These are phyloP conservation scores for Lactifluus echinatus DNA, from an alignment of 768 basidiomycete genomes.

Conservation along the genomic window DNA sequence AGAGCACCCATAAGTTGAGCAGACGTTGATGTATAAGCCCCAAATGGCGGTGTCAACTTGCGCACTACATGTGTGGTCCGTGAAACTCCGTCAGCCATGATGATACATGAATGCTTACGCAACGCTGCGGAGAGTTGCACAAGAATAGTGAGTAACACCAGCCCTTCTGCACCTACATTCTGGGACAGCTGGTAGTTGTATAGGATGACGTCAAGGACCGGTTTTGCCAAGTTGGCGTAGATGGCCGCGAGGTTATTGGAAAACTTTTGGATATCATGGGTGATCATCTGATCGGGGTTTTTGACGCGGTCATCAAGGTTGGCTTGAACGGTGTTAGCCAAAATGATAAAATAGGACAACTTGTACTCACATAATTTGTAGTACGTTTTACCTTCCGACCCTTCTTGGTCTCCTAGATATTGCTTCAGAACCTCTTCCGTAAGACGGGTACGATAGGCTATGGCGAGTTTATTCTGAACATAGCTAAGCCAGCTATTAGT, in stretches of 20 bases:
- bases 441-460: constrained; percentile 80
- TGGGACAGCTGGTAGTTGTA: constrained; percentile 94
- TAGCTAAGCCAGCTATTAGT: constrained; percentile 90
- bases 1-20: constrained; percentile 84
- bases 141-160: constrained; percentile 71
- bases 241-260: constrained; percentile 86
- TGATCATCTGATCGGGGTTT: constrained; percentile 97
- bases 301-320: constrained; percentile 94
- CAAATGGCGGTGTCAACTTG: constrained; percentile 84
- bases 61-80: constrained; percentile 46
- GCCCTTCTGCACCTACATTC: constrained; percentile 91
- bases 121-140: constrained; percentile 80
- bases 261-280: constrained; percentile 91
- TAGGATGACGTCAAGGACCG: constrained; percentile 81
- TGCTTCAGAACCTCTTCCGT: constrained; percentile 75
- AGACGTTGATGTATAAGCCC: constrained; percentile 80
- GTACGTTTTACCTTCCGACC: constrained; percentile 72
- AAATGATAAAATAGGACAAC: background rate
- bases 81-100: background rate
- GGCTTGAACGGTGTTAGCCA: constrained; percentile 34
- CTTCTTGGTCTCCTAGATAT: constrained; percentile 74
- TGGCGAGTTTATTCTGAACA: constrained; percentile 86
- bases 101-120: constrained; percentile 40
- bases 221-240: constrained; percentile 91
- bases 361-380: constrained; percentile 74